Conservation (phyloP, 148 eudicot species). For the Bassia scoparia region DNA sequence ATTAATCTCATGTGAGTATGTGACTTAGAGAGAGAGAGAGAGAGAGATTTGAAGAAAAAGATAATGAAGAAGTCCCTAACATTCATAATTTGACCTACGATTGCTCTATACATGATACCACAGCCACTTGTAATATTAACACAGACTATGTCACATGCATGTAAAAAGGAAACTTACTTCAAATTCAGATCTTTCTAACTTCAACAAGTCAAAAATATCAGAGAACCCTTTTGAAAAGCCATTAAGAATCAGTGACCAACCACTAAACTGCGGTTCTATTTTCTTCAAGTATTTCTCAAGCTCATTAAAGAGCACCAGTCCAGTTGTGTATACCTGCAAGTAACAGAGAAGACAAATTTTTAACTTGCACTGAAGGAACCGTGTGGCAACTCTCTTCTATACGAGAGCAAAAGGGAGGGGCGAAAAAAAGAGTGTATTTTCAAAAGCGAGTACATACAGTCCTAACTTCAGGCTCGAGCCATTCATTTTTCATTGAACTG, state of each 20-base stretch:
- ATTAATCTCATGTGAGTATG: neutral
- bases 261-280: slow-evolving; percentile 41
- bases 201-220: slow-evolving; percentile 61
- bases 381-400: neutral
- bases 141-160: neutral
- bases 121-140: neutral
- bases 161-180: slow-evolving; percentile 49
- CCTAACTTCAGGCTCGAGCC: slow-evolving; percentile 52
- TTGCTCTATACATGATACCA: neutral
- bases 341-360: neutral
- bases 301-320: slow-evolving; percentile 51
- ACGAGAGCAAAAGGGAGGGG: neutral
- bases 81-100: neutral
- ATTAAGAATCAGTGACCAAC: slow-evolving; percentile 40
- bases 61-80: neutral
- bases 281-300: slow-evolving; percentile 49
- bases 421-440: too few relatives aligned
- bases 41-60: neutral
- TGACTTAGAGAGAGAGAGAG: too few relatives aligned
- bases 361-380: neutral
- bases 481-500: slow-evolving; percentile 45
- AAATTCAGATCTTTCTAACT: slow-evolving; percentile 56
- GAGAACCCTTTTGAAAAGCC: slow-evolving; percentile 52
- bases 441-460: slow-evolving; percentile 36
- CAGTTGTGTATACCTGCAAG: slow-evolving; percentile 55